phyloP scores from a whole-genome alignment of 257 asterid genomes.

The Solanum pinnatisectum region DNA sequence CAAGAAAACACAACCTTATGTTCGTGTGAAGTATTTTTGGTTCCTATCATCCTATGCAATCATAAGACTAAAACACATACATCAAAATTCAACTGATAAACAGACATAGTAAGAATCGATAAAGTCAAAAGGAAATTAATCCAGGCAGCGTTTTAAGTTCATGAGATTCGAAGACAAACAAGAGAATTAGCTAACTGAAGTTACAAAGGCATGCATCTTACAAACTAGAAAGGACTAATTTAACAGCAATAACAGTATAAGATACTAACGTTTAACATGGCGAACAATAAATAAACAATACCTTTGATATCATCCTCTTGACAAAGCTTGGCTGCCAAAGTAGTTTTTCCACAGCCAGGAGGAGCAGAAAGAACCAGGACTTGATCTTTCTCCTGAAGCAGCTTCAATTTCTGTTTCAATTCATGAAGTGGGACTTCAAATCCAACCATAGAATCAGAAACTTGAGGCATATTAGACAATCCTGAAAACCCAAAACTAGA shows the following conservation, averaged over 20 bases:
- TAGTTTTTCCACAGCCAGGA: constrained; percentile 33
- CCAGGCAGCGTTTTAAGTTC: neutral
- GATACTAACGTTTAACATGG: neutral
- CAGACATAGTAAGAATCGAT: neutral
- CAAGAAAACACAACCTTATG: neutral
- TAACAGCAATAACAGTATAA: neutral
- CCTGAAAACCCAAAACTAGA: constrained; percentile 1
- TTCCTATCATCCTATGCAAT: neutral
- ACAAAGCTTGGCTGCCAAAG: constrained; percentile 19
- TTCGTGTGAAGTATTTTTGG: neutral
- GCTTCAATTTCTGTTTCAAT: constrained; percentile 8
- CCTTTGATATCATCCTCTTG: constrained; percentile 19
- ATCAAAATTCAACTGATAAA: neutral
- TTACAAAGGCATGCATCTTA: neutral
- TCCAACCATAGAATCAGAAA: constrained; percentile 17
- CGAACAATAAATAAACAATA: neutral
- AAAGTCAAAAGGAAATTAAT: neutral
- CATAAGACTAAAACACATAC: neutral
- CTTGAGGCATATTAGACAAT: constrained; percentile 8
- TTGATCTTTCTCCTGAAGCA: neutral
- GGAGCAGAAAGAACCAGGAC: constrained; percentile 31
- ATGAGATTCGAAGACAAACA: neutral
- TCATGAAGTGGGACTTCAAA: constrained; percentile 12
- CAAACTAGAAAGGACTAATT: neutral
- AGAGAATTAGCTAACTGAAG: neutral